Evolutionary conservation across 441 rosid genomes (phyloP).

Genomic region (Populus trichocarpa): DNA sequence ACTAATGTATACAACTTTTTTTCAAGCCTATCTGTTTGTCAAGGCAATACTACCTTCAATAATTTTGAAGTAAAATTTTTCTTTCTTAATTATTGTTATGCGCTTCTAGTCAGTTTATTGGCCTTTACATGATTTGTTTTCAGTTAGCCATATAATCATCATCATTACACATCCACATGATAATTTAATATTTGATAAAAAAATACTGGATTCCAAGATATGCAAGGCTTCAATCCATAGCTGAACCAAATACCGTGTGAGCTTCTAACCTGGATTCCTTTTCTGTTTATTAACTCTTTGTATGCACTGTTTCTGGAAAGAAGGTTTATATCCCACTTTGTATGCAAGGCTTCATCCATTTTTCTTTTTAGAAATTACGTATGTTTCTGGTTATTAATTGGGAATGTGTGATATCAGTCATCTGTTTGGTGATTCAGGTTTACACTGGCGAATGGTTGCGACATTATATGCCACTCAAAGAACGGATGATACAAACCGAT

Average conservation of each 20-base stretch:
- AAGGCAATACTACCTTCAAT: not conserved
- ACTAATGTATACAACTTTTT: not conserved
- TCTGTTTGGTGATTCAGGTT: conserved; percentile 45
- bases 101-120: not conserved
- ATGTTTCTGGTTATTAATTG: not conserved
- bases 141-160: not conserved
- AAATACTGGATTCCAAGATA: not conserved
- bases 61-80: no score
- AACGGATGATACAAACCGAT: conserved; percentile 42
- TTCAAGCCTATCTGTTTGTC: not conserved
- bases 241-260: not conserved
- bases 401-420: not conserved
- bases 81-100: not conserved
- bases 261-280: not conserved
- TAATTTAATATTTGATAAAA: not conserved
- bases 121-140: not conserved
- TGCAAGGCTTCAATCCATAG: not conserved
- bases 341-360: not conserved
- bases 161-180: not conserved
- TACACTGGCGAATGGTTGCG: conserved; percentile 88
- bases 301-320: not conserved
- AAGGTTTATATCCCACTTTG: not conserved
- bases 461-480: conserved; percentile 67
- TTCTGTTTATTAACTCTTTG: not conserved
- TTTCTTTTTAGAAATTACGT: not conserved